Evolutionary conservation across 139 green algal genomes (phyloP).

Genomic region (Asterochloris sp.): DNA sequence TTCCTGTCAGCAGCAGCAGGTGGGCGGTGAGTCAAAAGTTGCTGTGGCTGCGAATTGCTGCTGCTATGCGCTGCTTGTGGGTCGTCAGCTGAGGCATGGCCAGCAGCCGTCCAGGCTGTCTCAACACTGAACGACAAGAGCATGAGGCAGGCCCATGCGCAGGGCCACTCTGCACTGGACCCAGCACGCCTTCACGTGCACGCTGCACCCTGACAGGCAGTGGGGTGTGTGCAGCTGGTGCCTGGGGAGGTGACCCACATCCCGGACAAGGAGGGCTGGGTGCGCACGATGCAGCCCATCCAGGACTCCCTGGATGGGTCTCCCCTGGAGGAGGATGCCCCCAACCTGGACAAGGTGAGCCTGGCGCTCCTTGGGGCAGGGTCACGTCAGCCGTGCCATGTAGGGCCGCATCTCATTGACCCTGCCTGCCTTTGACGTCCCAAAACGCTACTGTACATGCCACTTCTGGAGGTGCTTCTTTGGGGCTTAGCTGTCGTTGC

Average conservation of each 20-base stretch:
- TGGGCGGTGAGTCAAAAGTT: no score
- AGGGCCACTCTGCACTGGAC: neutral
- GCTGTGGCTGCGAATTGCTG: no score
- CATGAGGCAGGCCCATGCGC: neutral
- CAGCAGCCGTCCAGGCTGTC: no score
- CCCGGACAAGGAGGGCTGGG: constrained; percentile 45
- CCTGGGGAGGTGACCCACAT: constrained; percentile 27
- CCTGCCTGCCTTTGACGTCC: no score
- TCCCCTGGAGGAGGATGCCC: neutral
- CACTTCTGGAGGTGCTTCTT: no score
- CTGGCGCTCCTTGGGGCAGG: neutral
- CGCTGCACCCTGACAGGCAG: neutral
- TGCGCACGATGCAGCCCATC: constrained; percentile 26
- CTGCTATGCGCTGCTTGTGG: no score
- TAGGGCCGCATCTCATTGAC: no score
- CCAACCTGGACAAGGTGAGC: constrained; percentile 3
- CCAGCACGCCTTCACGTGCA: neutral
- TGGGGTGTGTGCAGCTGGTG: constrained; percentile 16
- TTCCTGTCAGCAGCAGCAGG: neutral
- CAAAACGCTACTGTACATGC: no score
- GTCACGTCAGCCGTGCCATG: no score
- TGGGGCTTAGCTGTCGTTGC: no score
- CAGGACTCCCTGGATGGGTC: constrained; percentile 21
- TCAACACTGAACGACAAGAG: neutral
- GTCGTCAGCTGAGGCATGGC: no score